Evolutionary conservation across 1,139 yeast genomes (phyloP), one percentile per base, ranked within the genome.

Genomic region (Debaryomyces robertsiae): DNA sequence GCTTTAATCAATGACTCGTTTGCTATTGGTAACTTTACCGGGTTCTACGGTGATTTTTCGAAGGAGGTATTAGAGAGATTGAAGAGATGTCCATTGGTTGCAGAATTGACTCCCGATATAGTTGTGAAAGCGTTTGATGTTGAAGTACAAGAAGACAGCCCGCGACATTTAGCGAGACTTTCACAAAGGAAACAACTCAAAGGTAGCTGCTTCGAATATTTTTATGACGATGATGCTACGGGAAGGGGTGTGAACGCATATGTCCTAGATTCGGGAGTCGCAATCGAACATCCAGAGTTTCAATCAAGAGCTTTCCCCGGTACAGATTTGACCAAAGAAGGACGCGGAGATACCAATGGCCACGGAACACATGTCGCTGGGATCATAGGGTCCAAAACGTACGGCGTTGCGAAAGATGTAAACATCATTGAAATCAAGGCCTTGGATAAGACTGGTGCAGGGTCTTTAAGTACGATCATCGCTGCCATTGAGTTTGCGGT

Each of bases 311-410:
- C 82, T 0, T 46, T 47, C 2, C 50, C 58, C 38, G 91, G 89
- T 0, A 68, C 57, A n/a, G 88, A 83, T 53, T 75, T 81, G 44
- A 80, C 87, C 0, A 70, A 67, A 1, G 85, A 79, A 57, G 87
- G 82, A 0, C 52, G 65, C 0, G 84, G 85, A 0, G 93, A 84
- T 54, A 50, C 54, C 6, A 82, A 82, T 53, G 93, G 94, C 0
- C 94, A 86, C 55, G 86, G 87, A 1, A 88, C 96, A 0, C 96
- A 90, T 61, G 95, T 89, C 2, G 95, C 96, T 0, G 96, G 97
- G 0, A 61, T 89, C n/a, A 75, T 88, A 30, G 96, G 94, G 0
- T 86, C 96, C 0, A 62, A 58, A 28, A 78, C 83, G 0, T 89
- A 71, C 58, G 96, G 97, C 0, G 95, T 86, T 1, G 86, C 96